A percentile compares a stretch with the other conserved stretches of the same genome.
phyloP scores from a whole-genome alignment of 176 grass and related monocot genomes.

The Thalia dealbata region DNA sequence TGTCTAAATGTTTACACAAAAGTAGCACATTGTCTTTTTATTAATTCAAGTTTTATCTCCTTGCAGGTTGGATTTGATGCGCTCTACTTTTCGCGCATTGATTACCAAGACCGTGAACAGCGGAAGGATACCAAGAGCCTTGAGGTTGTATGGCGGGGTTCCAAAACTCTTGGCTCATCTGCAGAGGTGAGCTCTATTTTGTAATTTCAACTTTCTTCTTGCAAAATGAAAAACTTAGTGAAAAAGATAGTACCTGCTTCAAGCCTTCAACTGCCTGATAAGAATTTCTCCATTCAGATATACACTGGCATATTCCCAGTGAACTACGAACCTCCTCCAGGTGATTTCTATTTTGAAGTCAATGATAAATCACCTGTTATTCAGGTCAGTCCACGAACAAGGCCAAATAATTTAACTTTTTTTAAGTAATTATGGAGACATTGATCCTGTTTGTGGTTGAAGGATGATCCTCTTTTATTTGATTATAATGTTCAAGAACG shows the following conservation, averaged over 20 bases:
- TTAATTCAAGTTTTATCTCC: constrained; percentile 5
- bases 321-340: constrained; percentile 94
- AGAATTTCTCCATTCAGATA: constrained; percentile 40
- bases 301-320: constrained; percentile 88
- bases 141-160: constrained; percentile 87
- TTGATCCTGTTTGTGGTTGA: constrained; percentile 4
- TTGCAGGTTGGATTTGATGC: constrained; percentile 92
- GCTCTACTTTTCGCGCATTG: constrained; percentile 85
- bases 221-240: not conserved
- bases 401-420: not conserved
- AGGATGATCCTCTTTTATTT: constrained; percentile 81
- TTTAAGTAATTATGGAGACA: not conserved
- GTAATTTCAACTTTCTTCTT: not conserved
- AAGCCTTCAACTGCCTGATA: not conserved
- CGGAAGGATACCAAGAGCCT: constrained; percentile 74
- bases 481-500: constrained; percentile 92
- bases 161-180: constrained; percentile 70
- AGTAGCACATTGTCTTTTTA: not conserved
- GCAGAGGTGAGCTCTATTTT: constrained; percentile 41
- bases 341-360: constrained; percentile 91
- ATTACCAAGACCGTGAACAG: constrained; percentile 80
- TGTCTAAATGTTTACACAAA: not conserved
- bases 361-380: constrained; percentile 56
- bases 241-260: not conserved
- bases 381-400: constrained; percentile 41